phyloP scores from a whole-genome alignment of 2,329 filamentous ascomycete genomes.

The Fusarium pseudonygamai region DNA sequence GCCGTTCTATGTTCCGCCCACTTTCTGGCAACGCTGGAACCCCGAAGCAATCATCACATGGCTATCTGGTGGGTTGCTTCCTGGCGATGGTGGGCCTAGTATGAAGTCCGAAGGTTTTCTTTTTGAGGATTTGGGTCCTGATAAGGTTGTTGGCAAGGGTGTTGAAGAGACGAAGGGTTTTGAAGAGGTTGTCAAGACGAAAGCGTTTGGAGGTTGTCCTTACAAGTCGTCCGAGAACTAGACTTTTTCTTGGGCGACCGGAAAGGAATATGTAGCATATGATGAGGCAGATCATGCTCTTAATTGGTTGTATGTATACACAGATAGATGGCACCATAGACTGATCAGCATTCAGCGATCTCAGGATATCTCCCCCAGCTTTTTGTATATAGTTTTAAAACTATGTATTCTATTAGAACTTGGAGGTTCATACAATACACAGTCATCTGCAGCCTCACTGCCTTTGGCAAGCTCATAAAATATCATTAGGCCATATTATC shows the following conservation, averaged over 20 bases:
- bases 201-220: slow-evolving; percentile 56
- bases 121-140: slow-evolving; percentile 71
- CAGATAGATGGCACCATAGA: neutral
- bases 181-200: slow-evolving; percentile 45
- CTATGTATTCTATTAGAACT: neutral
- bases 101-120: slow-evolving; percentile 62
- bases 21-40: slow-evolving; percentile 70
- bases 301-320: neutral
- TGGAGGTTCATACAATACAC: neutral
- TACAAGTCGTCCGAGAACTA: slow-evolving; percentile 39
- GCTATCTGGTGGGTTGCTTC: slow-evolving; percentile 55
- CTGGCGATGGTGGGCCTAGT: slow-evolving; percentile 51
- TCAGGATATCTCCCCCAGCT: neutral
- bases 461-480: neutral
- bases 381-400: neutral
- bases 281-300: neutral
- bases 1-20: slow-evolving; percentile 72
- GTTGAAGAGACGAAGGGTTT: slow-evolving; percentile 51
- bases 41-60: slow-evolving; percentile 61
- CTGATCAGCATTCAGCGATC: too few species aligned
- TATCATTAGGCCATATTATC: neutral
- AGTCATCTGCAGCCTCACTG: too few species aligned
- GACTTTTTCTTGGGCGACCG: neutral
- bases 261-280: neutral
- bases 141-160: slow-evolving; percentile 61